Evolutionary conservation across 1,284 basidiomycete genomes (phyloP).

Genomic region (Ceratobasidium sp.): DNA sequence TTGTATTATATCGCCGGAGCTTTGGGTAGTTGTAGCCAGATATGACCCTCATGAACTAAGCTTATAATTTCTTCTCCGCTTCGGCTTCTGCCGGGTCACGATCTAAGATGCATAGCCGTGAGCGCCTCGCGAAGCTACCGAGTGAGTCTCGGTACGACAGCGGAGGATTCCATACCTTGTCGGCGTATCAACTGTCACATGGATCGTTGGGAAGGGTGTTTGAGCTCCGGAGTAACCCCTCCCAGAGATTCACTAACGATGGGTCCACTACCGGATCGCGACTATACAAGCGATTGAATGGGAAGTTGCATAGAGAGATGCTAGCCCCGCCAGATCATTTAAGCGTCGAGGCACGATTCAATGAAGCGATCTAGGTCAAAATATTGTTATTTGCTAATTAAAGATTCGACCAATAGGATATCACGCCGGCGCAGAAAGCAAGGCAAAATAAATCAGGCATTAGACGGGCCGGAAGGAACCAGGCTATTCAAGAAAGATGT

Average conservation of each 20-base stretch:
- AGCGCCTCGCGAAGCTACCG: constrained; percentile 6
- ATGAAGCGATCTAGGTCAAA: not conserved
- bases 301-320: not conserved
- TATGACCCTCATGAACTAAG: constrained; percentile 42
- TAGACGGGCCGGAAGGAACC: not conserved
- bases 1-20: constrained; percentile 43
- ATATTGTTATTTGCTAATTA: constrained; percentile 3
- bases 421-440: not conserved
- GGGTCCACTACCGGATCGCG: constrained; percentile 6
- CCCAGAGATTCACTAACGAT: not conserved
- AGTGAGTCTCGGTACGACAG: constrained; percentile 22
- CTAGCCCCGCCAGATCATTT: constrained; percentile 3
- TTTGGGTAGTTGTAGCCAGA: constrained; percentile 42
- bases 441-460: not conserved
- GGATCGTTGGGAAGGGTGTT: constrained; percentile 15
- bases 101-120: constrained; percentile 2
- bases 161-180: constrained; percentile 33
- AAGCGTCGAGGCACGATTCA: constrained; percentile 9
- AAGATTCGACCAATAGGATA: constrained; percentile 7
- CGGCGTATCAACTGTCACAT: constrained; percentile 35
- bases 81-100: not conserved
- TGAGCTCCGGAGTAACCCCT: constrained; percentile 34
- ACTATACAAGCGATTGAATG: constrained; percentile 15
- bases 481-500: not conserved
- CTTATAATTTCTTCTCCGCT: constrained; percentile 26